Evolutionary conservation across 257 asterid species (phyloP).

Genomic region (Haberlea rhodopensis): DNA sequence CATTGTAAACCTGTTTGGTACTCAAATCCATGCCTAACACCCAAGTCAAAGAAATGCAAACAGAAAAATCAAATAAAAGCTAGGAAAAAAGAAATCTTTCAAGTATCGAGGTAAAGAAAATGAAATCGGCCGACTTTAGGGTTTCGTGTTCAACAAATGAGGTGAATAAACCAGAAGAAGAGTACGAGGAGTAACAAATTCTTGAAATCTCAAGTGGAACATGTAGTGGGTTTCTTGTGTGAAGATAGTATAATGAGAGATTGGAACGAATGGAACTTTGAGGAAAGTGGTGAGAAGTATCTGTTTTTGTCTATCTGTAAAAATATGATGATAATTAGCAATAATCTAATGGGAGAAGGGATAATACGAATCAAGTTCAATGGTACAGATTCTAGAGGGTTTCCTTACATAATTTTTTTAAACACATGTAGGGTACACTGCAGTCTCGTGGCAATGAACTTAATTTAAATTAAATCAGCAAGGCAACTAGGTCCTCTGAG

Average conservation of each 20-base stretch:
- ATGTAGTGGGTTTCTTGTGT: slow-evolving; percentile 20
- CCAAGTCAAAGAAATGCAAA: not conserved
- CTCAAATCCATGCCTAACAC: slow-evolving; percentile 32
- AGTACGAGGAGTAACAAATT: slow-evolving; percentile 22
- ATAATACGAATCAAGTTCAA: too few species aligned
- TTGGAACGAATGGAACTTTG: slow-evolving; percentile 24
- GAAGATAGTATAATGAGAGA: slow-evolving; percentile 6
- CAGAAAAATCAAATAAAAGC: not conserved
- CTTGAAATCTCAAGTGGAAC: too few species aligned
- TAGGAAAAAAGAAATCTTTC: not conserved
- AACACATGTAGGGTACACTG: too few species aligned
- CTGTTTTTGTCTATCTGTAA: too few species aligned
- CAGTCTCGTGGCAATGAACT: too few species aligned
- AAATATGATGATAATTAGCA: too few species aligned
- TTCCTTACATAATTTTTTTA: too few species aligned
- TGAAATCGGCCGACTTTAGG: slow-evolving; percentile 14
- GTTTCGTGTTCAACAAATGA: slow-evolving; percentile 21
- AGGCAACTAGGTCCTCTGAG: too few species aligned
- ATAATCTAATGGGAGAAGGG: too few species aligned
- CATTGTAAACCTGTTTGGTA: slow-evolving; percentile 27
- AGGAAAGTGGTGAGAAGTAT: slow-evolving; percentile 38
- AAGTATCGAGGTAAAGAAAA: not conserved
- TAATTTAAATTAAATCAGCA: too few species aligned
- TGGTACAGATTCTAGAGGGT: too few species aligned
- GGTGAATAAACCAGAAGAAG: not conserved